Base-by-base conservation (phyloP, 345 rosid species). In the Eucalyptus pauciflora region DNA sequence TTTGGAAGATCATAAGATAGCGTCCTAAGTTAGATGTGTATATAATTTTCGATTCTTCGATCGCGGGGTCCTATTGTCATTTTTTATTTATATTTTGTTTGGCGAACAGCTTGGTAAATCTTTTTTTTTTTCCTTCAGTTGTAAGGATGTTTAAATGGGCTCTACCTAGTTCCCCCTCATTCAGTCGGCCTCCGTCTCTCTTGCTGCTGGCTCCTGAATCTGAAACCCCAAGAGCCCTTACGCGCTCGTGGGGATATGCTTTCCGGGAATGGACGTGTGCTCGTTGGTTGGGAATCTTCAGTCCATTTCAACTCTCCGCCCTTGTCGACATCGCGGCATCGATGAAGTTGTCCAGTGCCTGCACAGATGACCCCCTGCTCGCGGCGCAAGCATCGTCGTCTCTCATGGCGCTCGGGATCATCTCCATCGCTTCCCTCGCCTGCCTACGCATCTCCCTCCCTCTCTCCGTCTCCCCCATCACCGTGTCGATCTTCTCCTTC, bases 391-490 rank as follows among this genome's bases (percentile, higher is more conserved):
- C 85, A 45, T 41, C 22, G 22, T 67, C 43, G 22, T 89, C 93
- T 58, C 85, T 91, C 86, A 69, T 87, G 58, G 95, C 93, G 69
- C 86, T 90, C 46, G 48, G 89, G 24, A 95, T 90, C 60, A 93
- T 49, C 41, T 90, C 93, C 88, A 87, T 91, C 51, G 93, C 91
- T 48, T 93, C 88, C 1, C 54, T 17, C 89, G 94, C 95, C 86
- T 50, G 94, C 45, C 90, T 92, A 89, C 92, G 93, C 86, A 95
- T 93, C 69, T 88, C 92, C 90, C 48, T 87, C 87, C 96, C 94
- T 58, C 89, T 92, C 87, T 89, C 91, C 4, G 90, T 92, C 49
- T 94, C 94, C 49, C 89, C 91, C 98, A 93, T 94, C 88, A 93
- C 95, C 93, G 88, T 14, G 10, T 90, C 93, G 49, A 95, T 95